Evolutionary conservation across 371 early-diverging fungal species (phyloP).

Genomic region (Mucor lusitanicus): DNA sequence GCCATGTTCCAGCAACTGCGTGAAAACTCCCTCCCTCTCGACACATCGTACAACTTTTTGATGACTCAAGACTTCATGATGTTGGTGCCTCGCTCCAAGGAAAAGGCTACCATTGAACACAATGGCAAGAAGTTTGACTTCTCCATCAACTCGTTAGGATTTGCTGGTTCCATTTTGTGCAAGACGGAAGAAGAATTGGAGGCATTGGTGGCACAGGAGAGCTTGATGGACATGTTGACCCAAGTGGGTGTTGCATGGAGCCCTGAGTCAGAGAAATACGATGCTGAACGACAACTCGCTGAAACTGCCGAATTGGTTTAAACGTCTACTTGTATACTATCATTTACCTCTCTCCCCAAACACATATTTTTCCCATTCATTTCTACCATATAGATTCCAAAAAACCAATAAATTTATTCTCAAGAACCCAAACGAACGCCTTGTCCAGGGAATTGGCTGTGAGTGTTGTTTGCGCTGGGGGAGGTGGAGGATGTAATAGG

Average conservation of each 20-base stretch:
- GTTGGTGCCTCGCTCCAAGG: constrained; percentile 67
- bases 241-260: constrained; percentile 34
- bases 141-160: constrained; percentile 71
- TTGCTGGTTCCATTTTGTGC: constrained; percentile 68
- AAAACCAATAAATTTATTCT: background rate
- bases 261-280: constrained; percentile 9
- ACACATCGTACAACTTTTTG: constrained; percentile 65
- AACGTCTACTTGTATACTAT: background rate
- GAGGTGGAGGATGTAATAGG: background rate
- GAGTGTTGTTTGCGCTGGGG: background rate
- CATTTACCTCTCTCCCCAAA: background rate
- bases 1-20: constrained; percentile 54
- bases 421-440: constrained; percentile 22
- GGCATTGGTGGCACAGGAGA: constrained; percentile 39
- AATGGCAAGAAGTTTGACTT: constrained; percentile 28
- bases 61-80: constrained; percentile 74
- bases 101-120: constrained; percentile 26
- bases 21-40: constrained; percentile 23
- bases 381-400: background rate
- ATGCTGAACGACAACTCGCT: constrained; percentile 16
- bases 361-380: background rate
- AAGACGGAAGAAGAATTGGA: constrained; percentile 58
- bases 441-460: constrained; percentile 13
- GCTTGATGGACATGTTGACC: constrained; percentile 36
- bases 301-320: constrained; percentile 16